Conservation (phyloP, 2,329 filamentous ascomycete species). For the Seiridium cupressi region DNA sequence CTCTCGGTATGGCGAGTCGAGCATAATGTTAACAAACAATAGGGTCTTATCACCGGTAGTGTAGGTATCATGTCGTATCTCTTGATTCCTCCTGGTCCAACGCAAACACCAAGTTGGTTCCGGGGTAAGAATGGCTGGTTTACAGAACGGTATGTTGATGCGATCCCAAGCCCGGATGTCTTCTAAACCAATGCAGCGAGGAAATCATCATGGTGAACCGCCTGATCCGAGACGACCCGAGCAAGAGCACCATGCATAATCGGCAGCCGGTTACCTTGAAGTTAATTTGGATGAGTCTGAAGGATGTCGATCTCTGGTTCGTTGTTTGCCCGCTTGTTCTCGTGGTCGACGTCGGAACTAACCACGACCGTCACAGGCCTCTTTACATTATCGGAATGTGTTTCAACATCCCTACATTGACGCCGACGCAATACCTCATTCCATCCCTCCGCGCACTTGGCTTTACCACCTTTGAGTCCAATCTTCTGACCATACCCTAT, state of each 20-base stretch:
- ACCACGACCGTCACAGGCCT: constrained; percentile 27
- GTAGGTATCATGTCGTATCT: constrained; percentile 50
- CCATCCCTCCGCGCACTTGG: constrained; percentile 30
- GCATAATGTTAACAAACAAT: neutral
- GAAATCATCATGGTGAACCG: constrained; percentile 58
- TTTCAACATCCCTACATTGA: constrained; percentile 1
- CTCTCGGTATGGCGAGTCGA: constrained; percentile 27
- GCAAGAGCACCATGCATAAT: constrained; percentile 7
- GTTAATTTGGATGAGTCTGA: constrained; percentile 7
- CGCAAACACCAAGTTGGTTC: constrained; percentile 47
- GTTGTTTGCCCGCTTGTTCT: neutral
- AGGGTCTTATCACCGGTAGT: constrained; percentile 24
- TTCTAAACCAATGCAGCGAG: constrained; percentile 29
- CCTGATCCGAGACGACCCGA: constrained; percentile 31
- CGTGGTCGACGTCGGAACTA: neutral
- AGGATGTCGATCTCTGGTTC: constrained; percentile 5
- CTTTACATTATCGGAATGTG: constrained; percentile 33
- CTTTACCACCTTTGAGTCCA: neutral
- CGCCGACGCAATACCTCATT: constrained; percentile 24
- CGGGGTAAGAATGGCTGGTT: constrained; percentile 53
- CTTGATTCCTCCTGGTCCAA: constrained; percentile 46
- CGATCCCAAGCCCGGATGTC: neutral
- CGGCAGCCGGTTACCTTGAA: neutral
- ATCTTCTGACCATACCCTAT: constrained; percentile 6
- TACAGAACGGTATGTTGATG: constrained; percentile 37